Percentiles rank a stretch among this genome's conserved stretches.
Conservation (phyloP, 169 alveolate genomes). For the Besnoitia besnoiti region DNA sequence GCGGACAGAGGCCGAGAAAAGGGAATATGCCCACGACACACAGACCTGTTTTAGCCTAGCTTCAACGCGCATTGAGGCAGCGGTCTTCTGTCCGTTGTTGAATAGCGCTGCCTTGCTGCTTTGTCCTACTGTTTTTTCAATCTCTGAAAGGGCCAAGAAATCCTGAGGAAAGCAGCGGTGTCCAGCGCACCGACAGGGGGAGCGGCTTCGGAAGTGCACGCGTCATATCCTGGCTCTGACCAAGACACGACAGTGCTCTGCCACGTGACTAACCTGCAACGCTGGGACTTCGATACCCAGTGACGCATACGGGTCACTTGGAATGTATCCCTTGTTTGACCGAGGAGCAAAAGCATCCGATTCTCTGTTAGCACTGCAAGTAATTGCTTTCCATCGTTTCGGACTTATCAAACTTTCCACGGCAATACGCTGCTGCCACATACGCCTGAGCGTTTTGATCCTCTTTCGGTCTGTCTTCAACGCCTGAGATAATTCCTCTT, state of each 20-base stretch:
- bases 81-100: neutral
- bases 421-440: slow-evolving; percentile 17
- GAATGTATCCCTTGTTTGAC: slow-evolving; percentile 20
- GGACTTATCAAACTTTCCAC: neutral
- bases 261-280: neutral
- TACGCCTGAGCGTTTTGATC: neutral
- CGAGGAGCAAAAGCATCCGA: slow-evolving; percentile 7
- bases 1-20: neutral
- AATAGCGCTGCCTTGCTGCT: neutral
- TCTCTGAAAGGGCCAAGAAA: slow-evolving; percentile 23
- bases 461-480: neutral
- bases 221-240: neutral
- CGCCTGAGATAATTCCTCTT: neutral
- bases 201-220: neutral
- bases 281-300: neutral
- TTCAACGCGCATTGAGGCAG: slow-evolving; percentile 1
- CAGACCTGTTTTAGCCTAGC: neutral
- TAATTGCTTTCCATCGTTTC: slow-evolving; percentile 3
- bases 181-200: neutral
- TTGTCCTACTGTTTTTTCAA: neutral
- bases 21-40: neutral
- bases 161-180: slow-evolving; percentile 5
- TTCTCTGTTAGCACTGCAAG: neutral
- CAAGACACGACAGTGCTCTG: neutral
- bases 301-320: slow-evolving; percentile 28